phyloP scores from a whole-genome alignment of 2,329 filamentous ascomycete species.

The Fusarium domesticum region DNA sequence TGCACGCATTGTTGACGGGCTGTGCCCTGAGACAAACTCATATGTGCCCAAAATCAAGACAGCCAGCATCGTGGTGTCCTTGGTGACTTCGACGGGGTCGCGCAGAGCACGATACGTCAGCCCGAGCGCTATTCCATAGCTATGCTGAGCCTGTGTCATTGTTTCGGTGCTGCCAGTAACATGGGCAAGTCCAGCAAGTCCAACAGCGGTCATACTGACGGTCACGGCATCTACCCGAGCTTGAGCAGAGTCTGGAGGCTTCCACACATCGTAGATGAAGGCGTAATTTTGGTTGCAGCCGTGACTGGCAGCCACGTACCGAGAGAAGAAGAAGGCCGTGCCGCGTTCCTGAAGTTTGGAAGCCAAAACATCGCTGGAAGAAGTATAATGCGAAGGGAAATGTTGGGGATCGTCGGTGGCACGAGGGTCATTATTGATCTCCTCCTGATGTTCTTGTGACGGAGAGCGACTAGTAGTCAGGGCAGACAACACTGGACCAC shows the following conservation, averaged over 20 bases:
- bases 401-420: conserved; percentile 10
- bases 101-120: conserved; percentile 50
- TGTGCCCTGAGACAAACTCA: conserved; percentile 50
- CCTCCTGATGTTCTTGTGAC: conserved; percentile 20
- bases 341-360: conserved; percentile 41
- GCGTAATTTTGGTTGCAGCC: conserved; percentile 50
- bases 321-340: conserved; percentile 50
- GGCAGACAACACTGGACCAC: conserved; percentile 24
- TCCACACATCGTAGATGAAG: conserved; percentile 53
- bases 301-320: conserved; percentile 47
- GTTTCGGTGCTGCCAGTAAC: conserved; percentile 41
- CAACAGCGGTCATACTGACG: conserved; percentile 54
- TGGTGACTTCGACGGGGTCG: conserved; percentile 41
- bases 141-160: conserved; percentile 47
- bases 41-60: conserved; percentile 54
- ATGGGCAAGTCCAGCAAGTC: conserved; percentile 50
- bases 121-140: conserved; percentile 50
- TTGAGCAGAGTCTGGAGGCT: conserved; percentile 36
- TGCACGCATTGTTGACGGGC: conserved; percentile 45
- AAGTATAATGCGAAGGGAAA: conserved; percentile 18
- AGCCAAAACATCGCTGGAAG: conserved; percentile 11
- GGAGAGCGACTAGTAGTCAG: conserved; percentile 26
- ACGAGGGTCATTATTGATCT: conserved; percentile 12
- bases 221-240: conserved; percentile 45
- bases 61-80: conserved; percentile 51